Evolutionary conservation across 768 basidiomycete genomes (phyloP), one percentile per base, ranked within the genome.

Genomic region (Strobilomyces dryophilus): DNA sequence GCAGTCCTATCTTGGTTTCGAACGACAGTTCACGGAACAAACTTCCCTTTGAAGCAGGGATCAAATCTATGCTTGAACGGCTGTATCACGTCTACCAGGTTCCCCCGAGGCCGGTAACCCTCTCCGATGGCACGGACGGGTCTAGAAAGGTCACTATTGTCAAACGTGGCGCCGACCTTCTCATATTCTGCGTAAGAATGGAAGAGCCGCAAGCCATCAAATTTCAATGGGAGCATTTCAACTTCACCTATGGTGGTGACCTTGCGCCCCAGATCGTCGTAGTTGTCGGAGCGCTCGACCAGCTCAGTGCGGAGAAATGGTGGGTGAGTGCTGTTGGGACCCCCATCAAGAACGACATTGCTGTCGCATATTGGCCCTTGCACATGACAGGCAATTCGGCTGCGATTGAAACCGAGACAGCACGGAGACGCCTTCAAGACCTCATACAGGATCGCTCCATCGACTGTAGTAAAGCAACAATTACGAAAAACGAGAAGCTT

Each of bases 161-260:
- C 40, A 63, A 54, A 50, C 64, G 65, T 2, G 64, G 47, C 20
- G 66, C 59, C 12, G 61, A 61, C 14, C 66, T 66, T 24, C 64
- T 68, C 26, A 43, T 66, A 46, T 66, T 66, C 43, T 66, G 65
- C 8, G 56, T 52, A 20, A 36, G 46, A 14, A 53, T 50, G 51
- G 53, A 56, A 29, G 55, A 45, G 12, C 1, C 31, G 24, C 11
- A 14, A 12, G 18, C 36, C 21, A 26, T 58, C 55, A 68, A 49
- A 53, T 49, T 24, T 2, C 64, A 63, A 51, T 68, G 66, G 66
- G 61, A 66, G 27, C 50, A 64, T 41, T 66, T 66, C 54, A 53
- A 59, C 44, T 18, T 52, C 34, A 59, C 66, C 2, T 66, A 68
- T 10, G 54, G 66, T 34, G 65, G 65, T 9, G 59, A 66, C 24